A percentile compares a stretch with the other conserved stretches of the same genome.
phyloP scores from a whole-genome alignment of 768 basidiomycete genomes.

The Lentinula guzmanii region DNA sequence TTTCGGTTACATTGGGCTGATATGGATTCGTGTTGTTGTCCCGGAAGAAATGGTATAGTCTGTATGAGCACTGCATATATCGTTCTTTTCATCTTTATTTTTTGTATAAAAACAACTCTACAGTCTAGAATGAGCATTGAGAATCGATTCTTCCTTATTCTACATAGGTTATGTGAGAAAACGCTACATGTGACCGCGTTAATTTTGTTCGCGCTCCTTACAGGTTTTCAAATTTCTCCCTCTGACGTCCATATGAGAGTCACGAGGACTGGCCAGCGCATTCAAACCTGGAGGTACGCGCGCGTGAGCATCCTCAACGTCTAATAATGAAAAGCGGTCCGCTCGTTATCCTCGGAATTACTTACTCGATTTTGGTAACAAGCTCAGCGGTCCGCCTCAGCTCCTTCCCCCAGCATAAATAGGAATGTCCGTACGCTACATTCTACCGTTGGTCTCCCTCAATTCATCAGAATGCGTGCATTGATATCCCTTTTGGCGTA shows the following conservation, averaged over 20 bases:
- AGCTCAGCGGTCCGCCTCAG: not conserved
- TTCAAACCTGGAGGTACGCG: not conserved
- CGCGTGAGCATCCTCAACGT: not conserved
- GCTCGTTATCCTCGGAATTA: not conserved
- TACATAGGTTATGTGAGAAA: not conserved
- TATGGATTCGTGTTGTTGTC: not conserved
- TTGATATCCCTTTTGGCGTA: not conserved
- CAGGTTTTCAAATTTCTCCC: not conserved
- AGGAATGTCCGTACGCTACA: not conserved
- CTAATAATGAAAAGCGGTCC: not conserved
- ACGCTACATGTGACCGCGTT: not conserved
- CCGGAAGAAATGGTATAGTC: not conserved
- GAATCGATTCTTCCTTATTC: too few relatives aligned
- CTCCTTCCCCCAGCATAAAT: not conserved
- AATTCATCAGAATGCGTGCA: not conserved
- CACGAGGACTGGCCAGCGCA: not conserved
- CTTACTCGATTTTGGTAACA: not conserved
- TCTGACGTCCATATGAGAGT: not conserved
- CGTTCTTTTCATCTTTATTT: not conserved
- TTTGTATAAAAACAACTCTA: conserved; percentile 5
- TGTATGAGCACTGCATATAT: too few relatives aligned
- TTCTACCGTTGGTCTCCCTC: not conserved
- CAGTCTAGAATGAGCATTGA: too few relatives aligned
- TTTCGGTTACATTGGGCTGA: not conserved
- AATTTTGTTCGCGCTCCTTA: not conserved